Conservation (phyloP, 1,139 yeast species). For the Pichia sp. region DNA sequence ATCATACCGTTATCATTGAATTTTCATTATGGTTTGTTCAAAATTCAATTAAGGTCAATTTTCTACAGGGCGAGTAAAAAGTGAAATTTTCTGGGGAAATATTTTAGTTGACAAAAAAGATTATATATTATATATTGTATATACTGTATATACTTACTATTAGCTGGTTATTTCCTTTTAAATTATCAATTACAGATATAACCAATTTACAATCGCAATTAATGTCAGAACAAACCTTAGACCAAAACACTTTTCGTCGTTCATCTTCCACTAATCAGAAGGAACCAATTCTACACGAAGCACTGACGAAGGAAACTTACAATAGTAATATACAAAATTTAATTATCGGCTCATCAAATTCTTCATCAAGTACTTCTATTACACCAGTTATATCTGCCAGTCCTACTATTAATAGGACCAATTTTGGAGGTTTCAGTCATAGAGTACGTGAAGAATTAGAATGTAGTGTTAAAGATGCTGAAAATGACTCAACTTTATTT, state of each 20-base stretch:
- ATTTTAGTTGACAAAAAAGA: no score
- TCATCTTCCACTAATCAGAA: conserved; percentile 10
- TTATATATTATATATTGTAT: no score
- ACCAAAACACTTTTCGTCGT: conserved; percentile 1
- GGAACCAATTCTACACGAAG: conserved; percentile 16
- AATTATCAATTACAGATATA: no score
- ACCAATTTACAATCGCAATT: no score
- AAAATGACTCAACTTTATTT: conserved; percentile 9
- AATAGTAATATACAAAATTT: not conserved
- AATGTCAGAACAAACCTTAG: not conserved
- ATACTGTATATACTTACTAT: no score
- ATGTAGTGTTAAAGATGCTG: conserved; percentile 5
- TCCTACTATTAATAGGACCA: not conserved
- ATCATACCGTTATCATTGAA: no score
- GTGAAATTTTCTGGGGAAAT: no score
- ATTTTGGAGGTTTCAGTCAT: not conserved
- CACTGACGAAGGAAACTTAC: conserved; percentile 5
- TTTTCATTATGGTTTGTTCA: no score
- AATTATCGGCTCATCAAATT: not conserved
- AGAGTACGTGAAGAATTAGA: not conserved
- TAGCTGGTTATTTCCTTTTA: no score
- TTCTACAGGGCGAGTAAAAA: no score
- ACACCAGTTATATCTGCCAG: not conserved
- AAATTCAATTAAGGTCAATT: no score
- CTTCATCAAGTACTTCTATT: conserved; percentile 6